phyloP scores from a whole-genome alignment of 2,329 filamentous ascomycete genomes.

The Cordyceps cicadae region DNA sequence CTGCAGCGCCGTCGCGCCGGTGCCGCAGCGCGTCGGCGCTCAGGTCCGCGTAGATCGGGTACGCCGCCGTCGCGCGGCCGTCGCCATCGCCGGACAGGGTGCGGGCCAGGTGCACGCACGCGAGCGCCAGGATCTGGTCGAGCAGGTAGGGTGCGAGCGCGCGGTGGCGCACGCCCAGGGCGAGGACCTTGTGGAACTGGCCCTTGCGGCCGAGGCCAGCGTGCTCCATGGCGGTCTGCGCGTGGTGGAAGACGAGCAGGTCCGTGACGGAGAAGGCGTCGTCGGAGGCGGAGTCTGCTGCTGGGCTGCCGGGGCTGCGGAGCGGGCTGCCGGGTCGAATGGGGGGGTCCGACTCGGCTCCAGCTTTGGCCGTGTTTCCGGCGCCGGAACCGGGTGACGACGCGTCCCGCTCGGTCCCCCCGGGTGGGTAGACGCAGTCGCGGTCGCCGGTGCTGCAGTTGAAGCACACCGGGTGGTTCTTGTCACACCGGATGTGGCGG shows the following conservation, averaged over 20 bases:
- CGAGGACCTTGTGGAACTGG: neutral
- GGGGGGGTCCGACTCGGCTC: neutral
- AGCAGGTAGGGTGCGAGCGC: slow-evolving; percentile 27
- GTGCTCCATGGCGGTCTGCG: neutral
- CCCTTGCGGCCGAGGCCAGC: slow-evolving; percentile 1
- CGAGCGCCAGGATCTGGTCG: slow-evolving; percentile 29
- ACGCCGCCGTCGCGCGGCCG: no score
- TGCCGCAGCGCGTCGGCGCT: neutral
- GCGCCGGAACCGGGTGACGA: no score
- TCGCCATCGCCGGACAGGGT: no score
- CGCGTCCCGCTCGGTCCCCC: neutral
- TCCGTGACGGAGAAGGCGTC: neutral
- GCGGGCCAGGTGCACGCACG: slow-evolving; percentile 11
- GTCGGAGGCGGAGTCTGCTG: neutral
- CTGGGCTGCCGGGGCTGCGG: neutral
- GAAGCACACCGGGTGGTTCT: slow-evolving; percentile 21
- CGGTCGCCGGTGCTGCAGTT: slow-evolving; percentile 21
- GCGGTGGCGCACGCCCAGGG: neutral
- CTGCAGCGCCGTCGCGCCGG: slow-evolving; percentile 15
- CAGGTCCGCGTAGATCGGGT: neutral
- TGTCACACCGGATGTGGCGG: slow-evolving; percentile 25
- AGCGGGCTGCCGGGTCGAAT: neutral
- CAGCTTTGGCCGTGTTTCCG: neutral
- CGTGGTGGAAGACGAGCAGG: slow-evolving; percentile 3
- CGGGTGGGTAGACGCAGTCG: slow-evolving; percentile 19